Evolutionary conservation across 75 land plant genomes (phyloP).

Genomic region (Chamaecyparis obtusa): DNA sequence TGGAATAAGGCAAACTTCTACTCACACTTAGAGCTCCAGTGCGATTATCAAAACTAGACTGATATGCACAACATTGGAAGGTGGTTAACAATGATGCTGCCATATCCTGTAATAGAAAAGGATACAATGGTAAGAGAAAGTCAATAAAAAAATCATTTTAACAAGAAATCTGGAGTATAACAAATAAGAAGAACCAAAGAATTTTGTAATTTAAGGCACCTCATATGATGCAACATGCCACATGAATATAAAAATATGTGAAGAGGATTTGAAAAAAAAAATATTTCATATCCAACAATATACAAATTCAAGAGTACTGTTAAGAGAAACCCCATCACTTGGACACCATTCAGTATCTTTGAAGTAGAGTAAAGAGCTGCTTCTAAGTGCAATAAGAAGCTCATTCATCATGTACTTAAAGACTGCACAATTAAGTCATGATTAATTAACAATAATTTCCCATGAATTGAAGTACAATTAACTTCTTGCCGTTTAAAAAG

Average conservation of each 20-base stretch:
- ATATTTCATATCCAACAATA: background rate
- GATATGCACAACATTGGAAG: slow-evolving; percentile 2
- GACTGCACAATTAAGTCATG: background rate
- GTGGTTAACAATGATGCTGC: slow-evolving; percentile 7
- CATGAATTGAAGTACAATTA: background rate
- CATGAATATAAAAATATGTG: background rate
- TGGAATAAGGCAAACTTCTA: slow-evolving; percentile 3
- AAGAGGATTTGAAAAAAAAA: background rate
- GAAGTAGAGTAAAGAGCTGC: background rate
- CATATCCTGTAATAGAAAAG: slow-evolving; percentile 9
- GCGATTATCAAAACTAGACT: background rate
- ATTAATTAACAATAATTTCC: background rate
- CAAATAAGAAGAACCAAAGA: background rate
- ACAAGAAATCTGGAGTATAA: background rate
- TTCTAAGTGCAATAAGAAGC: background rate
- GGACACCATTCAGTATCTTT: background rate
- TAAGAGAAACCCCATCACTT: background rate
- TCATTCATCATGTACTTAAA: background rate
- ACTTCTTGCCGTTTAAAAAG: background rate
- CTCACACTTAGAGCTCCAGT: slow-evolving; percentile 7
- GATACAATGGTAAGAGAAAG: background rate
- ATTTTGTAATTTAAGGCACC: background rate
- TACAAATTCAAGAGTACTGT: background rate
- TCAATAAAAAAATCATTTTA: background rate
- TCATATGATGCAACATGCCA: background rate